Percentiles rank a stretch among this genome's conserved stretches.
These are phyloP conservation scores for Maudiozyma humilis DNA, from an alignment of 1,139 yeast genomes.

Conservation along the genomic window DNA sequence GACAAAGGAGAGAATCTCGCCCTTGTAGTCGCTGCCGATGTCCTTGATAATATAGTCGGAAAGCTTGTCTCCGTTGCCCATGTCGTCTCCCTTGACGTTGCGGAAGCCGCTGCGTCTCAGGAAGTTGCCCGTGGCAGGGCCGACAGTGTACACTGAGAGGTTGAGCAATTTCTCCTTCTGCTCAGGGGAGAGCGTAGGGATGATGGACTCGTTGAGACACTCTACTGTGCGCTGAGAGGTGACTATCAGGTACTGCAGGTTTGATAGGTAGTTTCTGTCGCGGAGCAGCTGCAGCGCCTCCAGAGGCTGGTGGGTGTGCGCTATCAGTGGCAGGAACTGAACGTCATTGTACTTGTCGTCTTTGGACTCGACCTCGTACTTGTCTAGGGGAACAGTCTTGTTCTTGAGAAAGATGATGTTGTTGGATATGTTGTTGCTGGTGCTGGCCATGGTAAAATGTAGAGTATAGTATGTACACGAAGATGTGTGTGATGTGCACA, in stretches of 20 bases:
- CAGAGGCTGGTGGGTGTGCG: constrained; percentile 47
- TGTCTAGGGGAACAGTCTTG: constrained; percentile 56
- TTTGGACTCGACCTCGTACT: constrained; percentile 42
- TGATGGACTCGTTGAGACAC: constrained; percentile 46
- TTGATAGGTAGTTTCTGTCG: constrained; percentile 36
- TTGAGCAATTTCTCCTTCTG: constrained; percentile 30
- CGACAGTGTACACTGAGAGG: constrained; percentile 75
- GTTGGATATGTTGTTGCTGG: constrained; percentile 2
- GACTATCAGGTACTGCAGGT: constrained; percentile 52
- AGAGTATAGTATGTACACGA: background rate
- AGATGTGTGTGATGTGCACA: background rate
- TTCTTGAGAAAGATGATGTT: constrained; percentile 42
- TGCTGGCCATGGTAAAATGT: too few relatives aligned
- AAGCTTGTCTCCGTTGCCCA: constrained; percentile 74
- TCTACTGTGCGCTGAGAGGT: constrained; percentile 93
- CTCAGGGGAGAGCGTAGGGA: constrained; percentile 17
- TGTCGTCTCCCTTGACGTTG: constrained; percentile 61
- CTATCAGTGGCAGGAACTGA: constrained; percentile 59
- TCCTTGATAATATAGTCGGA: constrained; percentile 56
- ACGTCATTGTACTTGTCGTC: constrained; percentile 35
- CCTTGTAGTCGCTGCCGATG: constrained; percentile 19
- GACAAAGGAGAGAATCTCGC: constrained; percentile 59
- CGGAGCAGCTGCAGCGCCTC: constrained; percentile 39
- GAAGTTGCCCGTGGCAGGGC: constrained; percentile 77
- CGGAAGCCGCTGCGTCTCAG: constrained; percentile 54